These are phyloP conservation scores for Ustilago loliicola DNA, from an alignment of 1,284 basidiomycete genomes.

Conservation along the genomic window DNA sequence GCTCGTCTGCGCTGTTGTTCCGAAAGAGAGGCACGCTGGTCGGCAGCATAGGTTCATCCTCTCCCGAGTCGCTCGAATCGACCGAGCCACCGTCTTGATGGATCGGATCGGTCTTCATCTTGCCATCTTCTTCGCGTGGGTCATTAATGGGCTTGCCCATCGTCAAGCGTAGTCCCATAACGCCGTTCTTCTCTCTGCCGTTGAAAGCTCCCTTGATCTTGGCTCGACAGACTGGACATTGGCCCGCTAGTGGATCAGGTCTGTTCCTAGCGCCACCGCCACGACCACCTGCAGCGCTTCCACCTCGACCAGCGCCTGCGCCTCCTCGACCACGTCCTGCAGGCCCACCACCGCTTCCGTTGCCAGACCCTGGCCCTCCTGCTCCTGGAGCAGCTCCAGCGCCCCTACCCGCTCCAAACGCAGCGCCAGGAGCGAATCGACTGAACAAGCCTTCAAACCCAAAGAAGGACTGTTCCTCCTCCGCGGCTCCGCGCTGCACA, in stretches of 20 bases:
- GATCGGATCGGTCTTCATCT: conserved; percentile 21
- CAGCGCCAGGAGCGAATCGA: conserved; percentile 33
- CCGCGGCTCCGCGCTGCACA: conserved; percentile 40
- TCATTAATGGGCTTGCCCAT: conserved; percentile 55
- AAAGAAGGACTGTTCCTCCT: conserved; percentile 36
- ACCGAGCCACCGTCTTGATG: background rate
- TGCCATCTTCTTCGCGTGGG: conserved; percentile 35
- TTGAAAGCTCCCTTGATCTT: conserved; percentile 62
- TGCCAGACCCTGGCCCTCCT: background rate
- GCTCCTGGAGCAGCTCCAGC: background rate
- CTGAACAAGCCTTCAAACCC: conserved; percentile 33
- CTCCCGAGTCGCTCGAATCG: conserved; percentile 14
- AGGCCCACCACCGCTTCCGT: conserved; percentile 11
- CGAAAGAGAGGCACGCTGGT: conserved; percentile 5
- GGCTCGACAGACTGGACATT: conserved; percentile 62
- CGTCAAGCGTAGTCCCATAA: conserved; percentile 55
- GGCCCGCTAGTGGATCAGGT: conserved; percentile 55
- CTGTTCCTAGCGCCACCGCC: conserved; percentile 22
- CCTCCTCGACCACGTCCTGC: conserved; percentile 25
- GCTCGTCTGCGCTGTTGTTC: background rate
- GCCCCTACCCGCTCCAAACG: conserved; percentile 9
- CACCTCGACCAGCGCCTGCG: conserved; percentile 8
- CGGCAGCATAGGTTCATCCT: conserved; percentile 21
- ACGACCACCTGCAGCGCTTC: conserved; percentile 11
- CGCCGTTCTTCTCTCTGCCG: conserved; percentile 41